Conservation (phyloP, 2,329 filamentous ascomycete genomes). For the Seiridium unicorne region DNA sequence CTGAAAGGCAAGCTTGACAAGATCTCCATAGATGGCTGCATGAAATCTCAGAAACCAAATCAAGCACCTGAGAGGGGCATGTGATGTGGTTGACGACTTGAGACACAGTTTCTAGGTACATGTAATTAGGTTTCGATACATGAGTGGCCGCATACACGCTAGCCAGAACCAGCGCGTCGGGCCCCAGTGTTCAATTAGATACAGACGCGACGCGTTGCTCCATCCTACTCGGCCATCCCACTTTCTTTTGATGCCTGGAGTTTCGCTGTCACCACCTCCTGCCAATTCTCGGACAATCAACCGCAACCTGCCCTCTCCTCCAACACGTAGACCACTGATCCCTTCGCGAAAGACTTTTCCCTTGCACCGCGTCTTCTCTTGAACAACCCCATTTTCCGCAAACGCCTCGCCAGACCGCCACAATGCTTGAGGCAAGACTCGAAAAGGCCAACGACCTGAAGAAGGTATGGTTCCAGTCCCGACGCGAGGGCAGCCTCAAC, state of each 20-base stretch:
- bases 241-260: constrained; percentile 4
- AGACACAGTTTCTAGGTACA: too few species aligned
- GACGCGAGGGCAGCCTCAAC: too few species aligned
- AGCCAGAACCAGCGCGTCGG: not conserved
- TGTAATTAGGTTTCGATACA: not conserved
- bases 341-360: not conserved
- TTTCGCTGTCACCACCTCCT: not conserved
- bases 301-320: not conserved
- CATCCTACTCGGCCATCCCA: constrained; percentile 3
- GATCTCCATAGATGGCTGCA: too few species aligned
- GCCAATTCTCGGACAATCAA: not conserved
- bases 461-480: constrained; percentile 59
- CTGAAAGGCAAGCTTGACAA: too few species aligned
- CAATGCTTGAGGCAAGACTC: constrained; percentile 94
- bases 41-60: too few species aligned
- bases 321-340: not conserved
- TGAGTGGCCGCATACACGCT: not conserved
- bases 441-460: constrained; percentile 93
- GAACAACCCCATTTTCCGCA: not conserved
- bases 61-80: too few species aligned
- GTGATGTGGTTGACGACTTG: too few species aligned
- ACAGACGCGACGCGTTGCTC: not conserved
- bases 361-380: not conserved
- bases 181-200: constrained; percentile 1
- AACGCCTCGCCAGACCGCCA: constrained; percentile 26